phyloP scores from a whole-genome alignment of 768 basidiomycete genomes.

The Rhodosporidiobolus odoratus region DNA sequence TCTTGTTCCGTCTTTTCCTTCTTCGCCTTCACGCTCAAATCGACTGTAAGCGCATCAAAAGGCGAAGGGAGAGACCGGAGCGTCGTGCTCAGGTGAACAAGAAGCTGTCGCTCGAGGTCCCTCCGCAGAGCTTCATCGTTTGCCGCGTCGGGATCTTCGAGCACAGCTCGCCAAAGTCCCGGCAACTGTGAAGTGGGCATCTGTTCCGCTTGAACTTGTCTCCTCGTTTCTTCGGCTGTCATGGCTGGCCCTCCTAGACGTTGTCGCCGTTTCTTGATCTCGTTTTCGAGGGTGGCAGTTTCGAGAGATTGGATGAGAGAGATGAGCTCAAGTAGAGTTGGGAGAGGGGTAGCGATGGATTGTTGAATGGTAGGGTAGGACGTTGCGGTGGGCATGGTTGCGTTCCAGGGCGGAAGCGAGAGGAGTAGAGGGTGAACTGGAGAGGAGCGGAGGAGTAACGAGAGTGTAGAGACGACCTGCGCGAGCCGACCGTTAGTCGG shows the following conservation, averaged over 20 bases:
- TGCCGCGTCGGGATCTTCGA: conserved; percentile 70
- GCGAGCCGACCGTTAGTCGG: conserved; percentile 1
- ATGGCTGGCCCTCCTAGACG: conserved; percentile 55
- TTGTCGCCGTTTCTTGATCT: conserved; percentile 70
- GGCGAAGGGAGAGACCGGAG: conserved; percentile 59
- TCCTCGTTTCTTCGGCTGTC: conserved; percentile 40
- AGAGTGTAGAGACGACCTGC: conserved; percentile 64
- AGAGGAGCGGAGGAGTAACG: conserved; percentile 69
- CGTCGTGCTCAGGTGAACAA: conserved; percentile 60
- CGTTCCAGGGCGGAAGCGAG: conserved; percentile 65
- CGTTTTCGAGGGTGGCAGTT: conserved; percentile 55
- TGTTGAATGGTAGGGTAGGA: conserved; percentile 57
- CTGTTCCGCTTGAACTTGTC: conserved; percentile 42
- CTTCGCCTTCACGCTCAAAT: conserved; percentile 32
- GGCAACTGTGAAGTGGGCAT: conserved; percentile 56
- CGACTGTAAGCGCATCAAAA: conserved; percentile 35
- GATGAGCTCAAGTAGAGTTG: conserved; percentile 67
- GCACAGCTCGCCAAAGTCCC: conserved; percentile 65
- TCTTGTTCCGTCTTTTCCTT: conserved; percentile 49
- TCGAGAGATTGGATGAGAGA: conserved; percentile 62
- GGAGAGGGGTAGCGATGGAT: conserved; percentile 62
- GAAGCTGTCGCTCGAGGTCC: conserved; percentile 66
- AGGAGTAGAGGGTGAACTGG: conserved; percentile 60
- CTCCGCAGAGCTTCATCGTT: conserved; percentile 66
- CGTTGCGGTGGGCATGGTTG: conserved; percentile 65